Percentiles rank a stretch among this genome's conserved stretches.
These are phyloP conservation scores for Phytopythium vexans DNA, from an alignment of 352 stramenopile species.

Conservation along the genomic window DNA sequence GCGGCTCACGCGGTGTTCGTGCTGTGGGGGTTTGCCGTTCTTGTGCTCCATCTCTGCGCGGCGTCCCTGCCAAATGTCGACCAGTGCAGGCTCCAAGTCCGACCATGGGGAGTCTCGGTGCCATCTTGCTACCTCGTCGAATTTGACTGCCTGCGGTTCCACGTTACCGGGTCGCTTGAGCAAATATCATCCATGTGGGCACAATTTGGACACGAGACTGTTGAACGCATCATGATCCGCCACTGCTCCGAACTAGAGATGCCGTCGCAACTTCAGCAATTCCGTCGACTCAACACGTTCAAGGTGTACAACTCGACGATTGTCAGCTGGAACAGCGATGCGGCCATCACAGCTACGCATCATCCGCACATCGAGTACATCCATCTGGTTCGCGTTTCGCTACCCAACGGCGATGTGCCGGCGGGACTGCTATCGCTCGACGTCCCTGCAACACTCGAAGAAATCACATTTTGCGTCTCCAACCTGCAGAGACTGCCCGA, in stretches of 20 bases:
- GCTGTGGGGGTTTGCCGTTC: slow-evolving; percentile 11
- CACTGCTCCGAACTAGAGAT: slow-evolving; percentile 33
- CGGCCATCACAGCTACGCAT: slow-evolving; percentile 16
- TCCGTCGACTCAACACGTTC: slow-evolving; percentile 20
- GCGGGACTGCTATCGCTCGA: slow-evolving; percentile 7
- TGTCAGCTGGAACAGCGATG: slow-evolving; percentile 14
- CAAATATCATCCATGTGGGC: slow-evolving; percentile 8
- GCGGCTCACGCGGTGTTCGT: slow-evolving; percentile 10
- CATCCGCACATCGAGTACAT: slow-evolving; percentile 24
- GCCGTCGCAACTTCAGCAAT: slow-evolving; percentile 16
- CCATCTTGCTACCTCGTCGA: slow-evolving; percentile 30
- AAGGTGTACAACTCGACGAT: slow-evolving; percentile 48
- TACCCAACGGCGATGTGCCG: slow-evolving; percentile 26
- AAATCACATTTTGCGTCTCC: slow-evolving; percentile 25
- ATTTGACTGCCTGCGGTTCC: slow-evolving; percentile 21
- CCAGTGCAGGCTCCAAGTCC: slow-evolving; percentile 23
- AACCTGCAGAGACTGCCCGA: slow-evolving; percentile 30
- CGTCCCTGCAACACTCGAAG: slow-evolving; percentile 9
- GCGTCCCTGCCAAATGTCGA: slow-evolving; percentile 6
- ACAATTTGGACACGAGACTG: slow-evolving; percentile 18
- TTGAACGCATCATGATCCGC: slow-evolving; percentile 27
- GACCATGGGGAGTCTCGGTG: slow-evolving; percentile 22
- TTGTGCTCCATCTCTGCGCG: slow-evolving; percentile 20
- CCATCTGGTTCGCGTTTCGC: slow-evolving; percentile 29
- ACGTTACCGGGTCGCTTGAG: slow-evolving; percentile 10